Base-by-base conservation (phyloP, 129 eudicot species). In the Lonicera japonica region DNA sequence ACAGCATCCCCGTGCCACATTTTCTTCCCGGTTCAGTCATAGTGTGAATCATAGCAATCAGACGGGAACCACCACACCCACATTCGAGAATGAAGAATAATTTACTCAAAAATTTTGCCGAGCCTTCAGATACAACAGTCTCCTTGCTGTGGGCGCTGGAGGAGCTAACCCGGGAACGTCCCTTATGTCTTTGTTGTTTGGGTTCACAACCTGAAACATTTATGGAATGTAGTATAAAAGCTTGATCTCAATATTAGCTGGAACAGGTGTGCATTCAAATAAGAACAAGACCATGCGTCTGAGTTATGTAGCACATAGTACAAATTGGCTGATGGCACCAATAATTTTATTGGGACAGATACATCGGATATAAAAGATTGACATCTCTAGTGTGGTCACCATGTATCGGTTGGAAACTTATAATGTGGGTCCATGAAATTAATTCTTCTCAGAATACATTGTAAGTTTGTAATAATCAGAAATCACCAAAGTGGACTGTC, bases 131-230 rank as follows among this genome's bases (percentile, higher is more conserved):
- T 72, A 80, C 73, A 90, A 66, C n/a, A 87, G 75, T 72, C 95
- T 83, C 82, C 95, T 84, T 22, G 83, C 68, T 11, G 91, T 58
- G 2, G 89, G 97, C 19, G 88, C 97, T 55, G 97, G 97, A 25
- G 97, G 97, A 39, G 95, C 97, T 71, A 90, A 75, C 67, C 97
- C 95, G 0, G 95, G 95, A 55, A 90, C 81, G 74, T 87, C 97
- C 76, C 77, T 77, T 40, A 90, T 90, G 78, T 70, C 64, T 75
- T 79, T 87, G 76, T 90, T 90, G 83, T 73, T 59, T 29, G 97
- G 97, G 70, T 90, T 80, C 72, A 84, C 95, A 63, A 90, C 77
- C 97, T 90, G 67, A 39, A 8, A 67, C 9, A 55, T 1, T 29
- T 29, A 29, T 29, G 2, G 36, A 29, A 29, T 29, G 14, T 19